A percentile compares a stretch with the other conserved stretches of the same genome.
Conservation (phyloP, 2,329 filamentous ascomycete species). For the Neoarthrinium moseri region DNA sequence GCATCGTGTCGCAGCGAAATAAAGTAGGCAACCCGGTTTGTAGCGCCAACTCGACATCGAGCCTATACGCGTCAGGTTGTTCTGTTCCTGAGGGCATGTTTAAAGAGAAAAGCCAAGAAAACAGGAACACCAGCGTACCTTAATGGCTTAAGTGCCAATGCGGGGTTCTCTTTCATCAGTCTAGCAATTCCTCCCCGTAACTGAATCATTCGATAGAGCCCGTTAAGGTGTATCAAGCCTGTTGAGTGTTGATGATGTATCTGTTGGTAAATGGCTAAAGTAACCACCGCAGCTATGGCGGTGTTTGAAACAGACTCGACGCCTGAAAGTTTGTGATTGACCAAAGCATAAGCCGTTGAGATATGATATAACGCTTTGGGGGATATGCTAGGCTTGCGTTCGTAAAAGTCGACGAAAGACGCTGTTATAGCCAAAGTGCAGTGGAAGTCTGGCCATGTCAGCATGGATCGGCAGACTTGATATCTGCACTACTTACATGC, state of each 20-base stretch:
- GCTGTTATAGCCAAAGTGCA: constrained; percentile 6
- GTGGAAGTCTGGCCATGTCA: constrained; percentile 3
- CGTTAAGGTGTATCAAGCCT: constrained; percentile 1
- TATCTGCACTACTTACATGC: background rate
- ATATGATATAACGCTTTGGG: background rate
- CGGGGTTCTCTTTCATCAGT: background rate
- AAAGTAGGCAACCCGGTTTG: background rate
- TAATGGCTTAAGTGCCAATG: background rate
- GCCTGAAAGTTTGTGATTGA: constrained; percentile 1
- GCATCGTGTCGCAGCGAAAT: background rate
- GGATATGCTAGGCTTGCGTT: constrained; percentile 3
- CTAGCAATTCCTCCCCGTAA: background rate
- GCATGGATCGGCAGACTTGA: background rate
- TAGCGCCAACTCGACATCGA: background rate
- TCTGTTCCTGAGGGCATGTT: too few relatives aligned
- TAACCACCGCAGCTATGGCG: constrained; percentile 2
- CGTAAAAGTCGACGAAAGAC: constrained; percentile 1
- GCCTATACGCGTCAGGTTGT: background rate
- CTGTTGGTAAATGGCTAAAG: constrained; percentile 1
- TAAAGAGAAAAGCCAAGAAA: background rate
- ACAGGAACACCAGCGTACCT: background rate
- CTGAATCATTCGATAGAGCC: constrained; percentile 1
- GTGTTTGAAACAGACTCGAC: background rate
- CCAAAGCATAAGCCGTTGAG: background rate
- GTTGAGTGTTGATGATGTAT: background rate